Base-by-base conservation (phyloP, 352 stramenopile genomes). In the Globisporangium canariense region DNA sequence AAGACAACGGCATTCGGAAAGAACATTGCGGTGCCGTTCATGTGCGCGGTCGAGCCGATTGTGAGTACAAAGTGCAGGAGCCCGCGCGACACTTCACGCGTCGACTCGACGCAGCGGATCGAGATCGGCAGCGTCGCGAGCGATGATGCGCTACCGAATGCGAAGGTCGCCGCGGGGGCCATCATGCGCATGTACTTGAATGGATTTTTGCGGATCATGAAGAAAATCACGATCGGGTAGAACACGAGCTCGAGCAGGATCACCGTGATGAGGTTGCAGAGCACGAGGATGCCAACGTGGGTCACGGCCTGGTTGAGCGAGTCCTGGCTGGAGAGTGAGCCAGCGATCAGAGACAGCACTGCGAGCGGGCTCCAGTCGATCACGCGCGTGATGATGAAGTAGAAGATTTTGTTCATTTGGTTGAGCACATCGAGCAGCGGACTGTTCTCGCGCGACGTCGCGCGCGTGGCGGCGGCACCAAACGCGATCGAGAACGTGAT, bases 21-120 rank as follows among this genome's bases (percentile, higher is more conserved):
- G 61, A 86, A 88, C 64, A 91, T 86, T 13, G 82, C 83, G 34
- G 76, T 82, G 67, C 84, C 84, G 62, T 93, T 90, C 78, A 90
- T 93, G 73, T 93, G 80, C 40, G 83, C 70, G 3, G 76, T 89
- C 34, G 71, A 80, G 13, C 84, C 84, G 56, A 93, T 83, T 9
- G 84, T 90, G 38, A 93, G 43, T 32, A 93, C 78, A 56, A 93
- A 93, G 43, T 82, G 74, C 41, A 80, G 47, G 5, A 93, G 65
- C 25, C 70, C 75, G 14, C 76, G 74, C 16, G 82, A 81, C 41
- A 90, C 78, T 51, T 89, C 78, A 2, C 72, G 71, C 32, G 82
- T 87, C 30, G 70, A 75, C 59, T 88, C 78, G 22, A 88, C 80
- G 41, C 81, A 91, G 18, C 74, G 82, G 38, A 93, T 71, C 47